These are phyloP conservation scores for Monilinia laxa DNA, from an alignment of 2,329 filamentous ascomycete genomes.

Conservation along the genomic window DNA sequence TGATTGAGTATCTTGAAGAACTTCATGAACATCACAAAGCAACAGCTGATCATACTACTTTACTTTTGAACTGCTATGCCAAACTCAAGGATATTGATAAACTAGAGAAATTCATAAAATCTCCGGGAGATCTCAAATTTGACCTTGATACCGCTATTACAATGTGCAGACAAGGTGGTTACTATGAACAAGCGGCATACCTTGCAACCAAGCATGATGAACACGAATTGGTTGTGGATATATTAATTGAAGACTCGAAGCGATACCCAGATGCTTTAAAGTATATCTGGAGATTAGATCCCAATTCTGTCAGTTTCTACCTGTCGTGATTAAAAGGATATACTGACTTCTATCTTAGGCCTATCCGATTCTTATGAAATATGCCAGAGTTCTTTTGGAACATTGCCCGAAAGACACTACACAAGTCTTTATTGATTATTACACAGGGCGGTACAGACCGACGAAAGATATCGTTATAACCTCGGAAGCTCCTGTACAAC, in stretches of 20 bases:
- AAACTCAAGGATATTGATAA: slow-evolving; percentile 98
- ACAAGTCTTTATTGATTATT: slow-evolving; percentile 89
- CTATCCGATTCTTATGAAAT: slow-evolving; percentile 90
- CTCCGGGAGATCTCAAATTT: slow-evolving; percentile 90
- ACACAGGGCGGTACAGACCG: slow-evolving; percentile 79
- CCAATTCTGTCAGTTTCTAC: slow-evolving; percentile 61
- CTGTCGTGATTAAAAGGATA: neutral
- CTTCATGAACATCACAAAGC: slow-evolving; percentile 91
- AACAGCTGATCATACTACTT: slow-evolving; percentile 90
- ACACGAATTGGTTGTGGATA: slow-evolving; percentile 90
- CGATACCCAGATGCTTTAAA: slow-evolving; percentile 84
- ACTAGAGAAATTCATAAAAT: slow-evolving; percentile 94
- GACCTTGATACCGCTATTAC: slow-evolving; percentile 95
- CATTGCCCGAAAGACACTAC: slow-evolving; percentile 82
- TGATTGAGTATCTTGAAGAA: slow-evolving; percentile 96
- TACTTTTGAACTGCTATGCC: slow-evolving; percentile 94
- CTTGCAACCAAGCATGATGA: slow-evolving; percentile 92
- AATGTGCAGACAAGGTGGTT: slow-evolving; percentile 96
- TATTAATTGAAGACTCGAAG: slow-evolving; percentile 92
- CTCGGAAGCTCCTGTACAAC: slow-evolving; percentile 26
- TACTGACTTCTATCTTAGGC: slow-evolving; percentile 51
- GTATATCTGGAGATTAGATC: slow-evolving; percentile 86
- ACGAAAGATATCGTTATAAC: slow-evolving; percentile 56
- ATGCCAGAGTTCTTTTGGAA: slow-evolving; percentile 84
- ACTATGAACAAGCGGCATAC: slow-evolving; percentile 95